Evolutionary conservation across 169 alveolate species (phyloP), one percentile per base, ranked within the genome.

Genomic region (Hepatocystis sp.): DNA sequence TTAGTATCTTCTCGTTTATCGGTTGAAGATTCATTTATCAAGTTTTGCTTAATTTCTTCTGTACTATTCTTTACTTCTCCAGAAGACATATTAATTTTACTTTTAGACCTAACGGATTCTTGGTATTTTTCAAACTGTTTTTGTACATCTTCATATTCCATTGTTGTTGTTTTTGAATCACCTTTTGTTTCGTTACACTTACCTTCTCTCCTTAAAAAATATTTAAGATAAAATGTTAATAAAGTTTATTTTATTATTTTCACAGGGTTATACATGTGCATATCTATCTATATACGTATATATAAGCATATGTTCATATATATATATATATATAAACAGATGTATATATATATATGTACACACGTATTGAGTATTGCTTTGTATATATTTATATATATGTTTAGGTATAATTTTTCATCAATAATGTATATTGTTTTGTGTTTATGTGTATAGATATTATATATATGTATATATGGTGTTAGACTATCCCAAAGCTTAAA

Each of bases 141-240:
- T 32, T 71, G 86, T 55, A 71, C 42, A 51, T 55, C 86, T 13
- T 44, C 28, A 23, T 71, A 68, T 13, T 34, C 17, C 66, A 55
- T 71, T 23, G 11, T 58, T 71, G 65, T n/a, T 49, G 36, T 5
- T 32, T 42, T 71, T 34, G 53, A 40, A 15, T 71, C 86, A 13
- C 23, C 65, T 42, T 68, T 21, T 25, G 39, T 58, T 32, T 30
- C 86, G n/a, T n/a, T n/a, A n/a, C n/a, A n/a, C 36, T 71, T 71
- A 49, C 86, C 86, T 71, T 71, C 65, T 71, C 86, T 55, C 86
- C 86, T 71, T 71, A 47, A 30, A 55, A 53, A 13, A 30, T 19
- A 36, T 15, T 5, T 40, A 61, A 15, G 39, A n/a, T 27, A 52
- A 34, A 60, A 39, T 7, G 21, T n/a, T n/a, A n/a, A n/a, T n/a